A percentile compares a stretch with the other conserved stretches of the same genome.
phyloP scores from a whole-genome alignment of 768 basidiomycete genomes.

The Pseudohyphozyma bogoriensis region DNA sequence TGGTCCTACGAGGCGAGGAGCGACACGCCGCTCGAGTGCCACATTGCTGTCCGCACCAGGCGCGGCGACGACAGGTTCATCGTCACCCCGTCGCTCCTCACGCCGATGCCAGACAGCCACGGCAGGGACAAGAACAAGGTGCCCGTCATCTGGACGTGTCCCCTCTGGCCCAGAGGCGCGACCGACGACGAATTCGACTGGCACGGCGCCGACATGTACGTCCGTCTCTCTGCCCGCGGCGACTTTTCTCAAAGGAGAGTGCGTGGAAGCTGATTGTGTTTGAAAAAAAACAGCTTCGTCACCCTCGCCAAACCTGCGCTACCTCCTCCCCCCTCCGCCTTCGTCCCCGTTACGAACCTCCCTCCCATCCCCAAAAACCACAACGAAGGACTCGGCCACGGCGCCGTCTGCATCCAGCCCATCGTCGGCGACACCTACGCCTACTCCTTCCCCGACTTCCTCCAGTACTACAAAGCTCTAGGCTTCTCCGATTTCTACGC shows the following conservation, averaged over 20 bases:
- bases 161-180: too few relatives aligned
- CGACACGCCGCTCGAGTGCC: not conserved
- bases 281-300: not conserved
- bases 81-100: not conserved
- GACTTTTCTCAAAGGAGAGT: not conserved
- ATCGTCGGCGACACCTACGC: not conserved
- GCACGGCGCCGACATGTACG: not conserved
- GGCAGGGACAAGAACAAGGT: not conserved
- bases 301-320: not conserved
- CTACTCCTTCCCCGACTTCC: not conserved
- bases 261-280: too few relatives aligned
- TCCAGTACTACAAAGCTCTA: not conserved
- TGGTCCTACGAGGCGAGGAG: too few relatives aligned
- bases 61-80: not conserved
- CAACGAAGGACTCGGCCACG: not conserved
- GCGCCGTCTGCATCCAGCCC: not conserved
- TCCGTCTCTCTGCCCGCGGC: too few relatives aligned
- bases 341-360: not conserved
- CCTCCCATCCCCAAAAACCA: not conserved
- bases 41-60: not conserved
- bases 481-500: slow-evolving; percentile 3
- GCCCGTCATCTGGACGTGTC: not conserved
- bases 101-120: not conserved
- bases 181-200: not conserved
- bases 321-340: not conserved